Percentiles rank a stretch among this genome's conserved stretches.
Evolutionary conservation across 768 basidiomycete species (phyloP).

Genomic region (Termitomyces sp.): DNA sequence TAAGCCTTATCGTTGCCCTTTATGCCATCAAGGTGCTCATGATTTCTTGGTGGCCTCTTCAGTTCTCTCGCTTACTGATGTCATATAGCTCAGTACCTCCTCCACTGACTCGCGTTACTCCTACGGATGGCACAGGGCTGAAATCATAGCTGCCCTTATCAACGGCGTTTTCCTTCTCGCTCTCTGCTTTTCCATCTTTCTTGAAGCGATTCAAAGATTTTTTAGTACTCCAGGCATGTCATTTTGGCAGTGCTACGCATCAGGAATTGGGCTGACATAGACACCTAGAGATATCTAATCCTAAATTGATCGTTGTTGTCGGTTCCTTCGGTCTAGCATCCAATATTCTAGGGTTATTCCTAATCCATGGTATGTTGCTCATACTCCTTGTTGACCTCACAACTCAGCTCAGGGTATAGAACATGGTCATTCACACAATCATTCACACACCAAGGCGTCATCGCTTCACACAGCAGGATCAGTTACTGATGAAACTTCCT

Average conservation of each 20-base stretch:
- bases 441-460: conserved; percentile 39
- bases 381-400: not conserved
- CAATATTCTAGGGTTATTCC: conserved; percentile 88
- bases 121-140: conserved; percentile 98
- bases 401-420: conserved; percentile 33
- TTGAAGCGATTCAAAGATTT: conserved; percentile 91
- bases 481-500: conserved; percentile 19
- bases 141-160: conserved; percentile 90
- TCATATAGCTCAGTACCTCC: conserved; percentile 55
- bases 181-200: conserved; percentile 90
- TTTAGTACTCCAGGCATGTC: conserved; percentile 73
- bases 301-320: conserved; percentile 84
- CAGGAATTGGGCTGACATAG: conserved; percentile 10
- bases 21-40: conserved; percentile 79
- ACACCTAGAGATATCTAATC: conserved; percentile 76
- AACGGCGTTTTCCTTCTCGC: conserved; percentile 98
- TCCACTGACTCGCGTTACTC: conserved; percentile 76
- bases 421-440: conserved; percentile 63
- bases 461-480: conserved; percentile 19
- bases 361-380: conserved; percentile 79
- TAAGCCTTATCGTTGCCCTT: conserved; percentile 91
- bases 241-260: conserved; percentile 7
- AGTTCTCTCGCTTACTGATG: conserved; percentile 1
- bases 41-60: conserved; percentile 2
- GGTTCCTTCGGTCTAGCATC: conserved; percentile 86